Conservation (phyloP, 257 asterid species). For the Solanum neorickii region DNA sequence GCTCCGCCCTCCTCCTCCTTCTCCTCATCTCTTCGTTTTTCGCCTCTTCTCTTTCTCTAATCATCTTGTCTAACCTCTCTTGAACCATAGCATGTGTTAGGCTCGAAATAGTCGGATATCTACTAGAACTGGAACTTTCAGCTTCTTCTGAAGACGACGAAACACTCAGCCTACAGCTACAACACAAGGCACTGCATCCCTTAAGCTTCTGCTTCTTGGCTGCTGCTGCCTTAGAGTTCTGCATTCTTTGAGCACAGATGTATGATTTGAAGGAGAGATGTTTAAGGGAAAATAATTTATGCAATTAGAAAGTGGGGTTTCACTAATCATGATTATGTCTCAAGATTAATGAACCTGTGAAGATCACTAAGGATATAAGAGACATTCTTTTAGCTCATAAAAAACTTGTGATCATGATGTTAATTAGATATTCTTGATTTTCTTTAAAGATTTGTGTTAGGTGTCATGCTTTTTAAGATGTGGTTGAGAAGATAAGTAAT, state of each 20-base stretch:
- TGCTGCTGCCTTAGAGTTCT: conserved; percentile 10
- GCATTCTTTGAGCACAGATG: conserved; percentile 29
- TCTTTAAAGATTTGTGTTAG: conserved; percentile 25
- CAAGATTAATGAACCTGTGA: conserved; percentile 16
- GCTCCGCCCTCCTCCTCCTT: conserved; percentile 10
- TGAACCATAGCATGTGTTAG: conserved; percentile 73
- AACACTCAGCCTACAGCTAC: conserved; percentile 44
- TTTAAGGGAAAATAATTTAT: conserved; percentile 18
- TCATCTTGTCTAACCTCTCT: conserved; percentile 58
- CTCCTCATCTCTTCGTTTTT: conserved; percentile 10
- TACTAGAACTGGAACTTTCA: conserved; percentile 33
- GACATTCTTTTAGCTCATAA: conserved; percentile 17
- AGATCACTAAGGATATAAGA: conserved; percentile 15
- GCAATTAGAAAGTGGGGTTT: conserved; percentile 26
- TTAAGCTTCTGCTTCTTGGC: conserved; percentile 34
- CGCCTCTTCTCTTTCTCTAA: conserved; percentile 28
- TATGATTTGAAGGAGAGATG: conserved; percentile 15
- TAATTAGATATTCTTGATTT: conserved; percentile 17
- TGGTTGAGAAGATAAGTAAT: conserved; percentile 15
- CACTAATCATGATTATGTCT: conserved; percentile 45
- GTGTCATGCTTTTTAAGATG: conserved; percentile 34
- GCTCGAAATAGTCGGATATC: conserved; percentile 41
- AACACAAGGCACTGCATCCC: conserved; percentile 47
- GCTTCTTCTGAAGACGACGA: conserved; percentile 47
- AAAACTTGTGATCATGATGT: conserved; percentile 13